phyloP scores from a whole-genome alignment of 2,329 filamentous ascomycete genomes.

The Hymenoscyphus linearis region DNA sequence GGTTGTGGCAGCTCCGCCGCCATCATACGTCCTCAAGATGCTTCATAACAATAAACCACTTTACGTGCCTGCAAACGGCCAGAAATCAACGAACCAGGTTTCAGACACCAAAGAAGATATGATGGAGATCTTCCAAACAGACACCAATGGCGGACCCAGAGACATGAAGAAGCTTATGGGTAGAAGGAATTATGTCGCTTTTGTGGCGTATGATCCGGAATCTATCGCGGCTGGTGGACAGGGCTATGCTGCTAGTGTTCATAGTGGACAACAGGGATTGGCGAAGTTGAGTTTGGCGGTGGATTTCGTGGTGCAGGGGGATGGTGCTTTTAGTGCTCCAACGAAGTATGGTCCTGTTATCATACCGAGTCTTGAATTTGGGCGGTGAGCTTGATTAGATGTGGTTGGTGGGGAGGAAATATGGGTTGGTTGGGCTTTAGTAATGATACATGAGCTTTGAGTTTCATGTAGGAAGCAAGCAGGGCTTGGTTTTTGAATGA shows the following conservation, averaged over 20 bases:
- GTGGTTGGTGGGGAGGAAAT: not conserved
- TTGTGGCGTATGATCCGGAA: conserved; percentile 92
- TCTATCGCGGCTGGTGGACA: conserved; percentile 34
- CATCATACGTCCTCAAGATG: conserved; percentile 82
- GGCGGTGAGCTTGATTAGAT: conserved; percentile 40
- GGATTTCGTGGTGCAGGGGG: conserved; percentile 95
- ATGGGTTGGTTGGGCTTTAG: not conserved
- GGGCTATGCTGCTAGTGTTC: conserved; percentile 25
- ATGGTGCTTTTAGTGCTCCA: conserved; percentile 71
- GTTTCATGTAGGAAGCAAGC: not conserved
- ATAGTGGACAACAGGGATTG: conserved; percentile 41
- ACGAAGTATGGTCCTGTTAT: conserved; percentile 98
- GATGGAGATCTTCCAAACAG: conserved; percentile 98
- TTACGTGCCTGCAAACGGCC: conserved; percentile 88
- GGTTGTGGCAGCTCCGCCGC: conserved; percentile 83
- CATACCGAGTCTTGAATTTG: conserved; percentile 78
- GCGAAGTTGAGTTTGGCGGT: conserved; percentile 79
- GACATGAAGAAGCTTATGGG: conserved; percentile 93
- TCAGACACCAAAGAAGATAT: conserved; percentile 98
- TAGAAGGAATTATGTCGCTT: conserved; percentile 83
- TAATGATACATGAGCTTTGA: not conserved
- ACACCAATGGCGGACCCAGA: conserved; percentile 75
- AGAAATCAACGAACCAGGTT: conserved; percentile 65
- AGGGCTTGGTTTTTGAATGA: not conserved
- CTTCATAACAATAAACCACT: conserved; percentile 93